Evolutionary conservation across 164 flowering plant genomes (phyloP), one percentile per base, ranked within the genome.

Genomic region (Dillenia turbinata): DNA sequence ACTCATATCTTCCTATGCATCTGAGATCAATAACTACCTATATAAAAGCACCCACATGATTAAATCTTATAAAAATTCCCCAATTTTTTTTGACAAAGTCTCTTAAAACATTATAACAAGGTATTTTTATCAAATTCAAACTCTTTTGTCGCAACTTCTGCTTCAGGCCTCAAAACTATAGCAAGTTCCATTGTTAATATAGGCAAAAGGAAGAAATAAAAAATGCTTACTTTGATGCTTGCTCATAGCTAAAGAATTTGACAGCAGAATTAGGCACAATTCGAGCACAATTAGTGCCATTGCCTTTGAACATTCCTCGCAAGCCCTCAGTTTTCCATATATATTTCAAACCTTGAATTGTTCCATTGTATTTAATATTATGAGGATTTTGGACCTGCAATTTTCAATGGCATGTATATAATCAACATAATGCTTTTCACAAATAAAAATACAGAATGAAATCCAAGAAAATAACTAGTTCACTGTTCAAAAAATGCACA

Each of bases 231-330:
- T 82, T 79, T 1, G 98, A 87, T 70, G 97, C 98, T 71, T 93
- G 83, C 81, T 93, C 98, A 55, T 93, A 93, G 78, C 96, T 90
- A 75, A 84, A 93, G 81, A 93, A 94, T 71, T 93, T 93, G 72
- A 93, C 97, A 0, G 98, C 98, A 5, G 98, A 93, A 62, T 93
- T 93, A 12, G 98, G 97, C 44, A 93, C 88, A 60, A 93, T 93
- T 43, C 97, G 97, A 60, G 97, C 97, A 80, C 98, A 93, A 63
- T 93, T 93, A 51, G 98, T 85, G 56, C 98, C 97, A 64, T 93
- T 93, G 71, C 98, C 98, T 80, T 93, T 93, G 61, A 87, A 93
- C 50, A 90, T 63, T 52, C 98, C 98, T 45, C 91, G 81, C n/a
- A 90, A 71, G 51, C 98, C 98, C 66, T 93, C 97, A 60, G 91